Percentiles rank a stretch among this genome's conserved stretches.
These are phyloP conservation scores for Pseudozyma sp. DNA, from an alignment of 1,284 basidiomycete species.

Conservation along the genomic window DNA sequence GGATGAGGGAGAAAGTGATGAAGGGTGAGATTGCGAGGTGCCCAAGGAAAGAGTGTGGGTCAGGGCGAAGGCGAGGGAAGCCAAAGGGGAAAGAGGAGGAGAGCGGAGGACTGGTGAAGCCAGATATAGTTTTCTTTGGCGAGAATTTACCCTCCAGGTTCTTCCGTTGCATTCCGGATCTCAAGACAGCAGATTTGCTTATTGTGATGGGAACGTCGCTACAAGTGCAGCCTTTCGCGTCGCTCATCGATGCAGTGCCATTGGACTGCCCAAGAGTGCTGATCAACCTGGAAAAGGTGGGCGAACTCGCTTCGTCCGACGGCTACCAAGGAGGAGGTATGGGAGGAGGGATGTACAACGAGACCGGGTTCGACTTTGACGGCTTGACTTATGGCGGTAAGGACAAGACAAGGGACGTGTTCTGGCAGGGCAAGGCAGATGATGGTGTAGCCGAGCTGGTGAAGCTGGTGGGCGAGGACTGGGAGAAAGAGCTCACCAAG, in stretches of 20 bases:
- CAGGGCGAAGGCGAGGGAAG: slow-evolving; percentile 15
- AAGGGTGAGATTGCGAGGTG: slow-evolving; percentile 60
- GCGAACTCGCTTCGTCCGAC: slow-evolving; percentile 69
- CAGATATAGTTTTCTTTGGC: slow-evolving; percentile 69
- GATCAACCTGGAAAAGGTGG: slow-evolving; percentile 74
- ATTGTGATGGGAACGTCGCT: slow-evolving; percentile 93
- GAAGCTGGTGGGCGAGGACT: slow-evolving; percentile 45
- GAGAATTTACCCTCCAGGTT: slow-evolving; percentile 64
- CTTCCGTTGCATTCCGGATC: slow-evolving; percentile 67
- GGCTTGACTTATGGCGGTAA: slow-evolving; percentile 45
- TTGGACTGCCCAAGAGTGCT: slow-evolving; percentile 71
- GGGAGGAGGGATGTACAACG: slow-evolving; percentile 35
- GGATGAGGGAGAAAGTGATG: slow-evolving; percentile 57
- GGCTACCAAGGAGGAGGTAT: slow-evolving; percentile 70
- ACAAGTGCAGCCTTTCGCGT: slow-evolving; percentile 75
- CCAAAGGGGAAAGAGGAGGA: slow-evolving; percentile 12
- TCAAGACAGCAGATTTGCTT: slow-evolving; percentile 79
- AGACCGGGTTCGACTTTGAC: slow-evolving; percentile 65
- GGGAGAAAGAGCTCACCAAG: slow-evolving; percentile 43
- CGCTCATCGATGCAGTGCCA: slow-evolving; percentile 71
- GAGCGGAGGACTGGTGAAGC: slow-evolving; percentile 63
- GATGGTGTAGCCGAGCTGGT: slow-evolving; percentile 52
- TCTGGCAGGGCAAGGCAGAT: slow-evolving; percentile 60
- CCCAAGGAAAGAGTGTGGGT: slow-evolving; percentile 33
- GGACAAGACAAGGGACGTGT: slow-evolving; percentile 55